A percentile compares a stretch with the other conserved stretches of the same genome.
These are phyloP conservation scores for Colletotrichum sp. DNA, from an alignment of 2,329 filamentous ascomycete genomes.

Conservation along the genomic window DNA sequence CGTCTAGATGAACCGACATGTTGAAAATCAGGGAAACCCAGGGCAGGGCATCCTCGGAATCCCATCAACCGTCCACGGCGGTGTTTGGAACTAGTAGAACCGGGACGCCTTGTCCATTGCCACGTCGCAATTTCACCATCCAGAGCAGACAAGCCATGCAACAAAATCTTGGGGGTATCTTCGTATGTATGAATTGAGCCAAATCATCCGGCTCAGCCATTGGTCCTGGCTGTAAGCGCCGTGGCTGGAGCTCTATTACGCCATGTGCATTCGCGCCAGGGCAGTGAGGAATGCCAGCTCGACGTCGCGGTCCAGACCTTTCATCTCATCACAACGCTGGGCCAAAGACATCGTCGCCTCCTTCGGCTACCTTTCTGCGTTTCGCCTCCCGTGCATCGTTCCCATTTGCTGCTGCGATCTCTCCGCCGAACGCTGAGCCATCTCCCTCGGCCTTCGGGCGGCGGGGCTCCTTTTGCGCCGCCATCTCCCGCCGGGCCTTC, in stretches of 20 bases:
- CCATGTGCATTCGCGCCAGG: not conserved
- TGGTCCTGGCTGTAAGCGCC: not conserved
- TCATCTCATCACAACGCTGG: not conserved
- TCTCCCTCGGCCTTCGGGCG: conserved; percentile 40
- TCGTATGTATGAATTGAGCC: conserved; percentile 1
- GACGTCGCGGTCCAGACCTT: not conserved
- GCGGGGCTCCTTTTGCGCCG: conserved; percentile 47
- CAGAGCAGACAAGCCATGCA: not conserved
- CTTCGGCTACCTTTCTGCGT: conserved; percentile 46
- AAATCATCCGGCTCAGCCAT: not conserved
- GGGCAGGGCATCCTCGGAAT: not conserved
- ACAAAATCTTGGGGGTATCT: not conserved
- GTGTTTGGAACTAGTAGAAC: not conserved
- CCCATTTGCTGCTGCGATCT: conserved; percentile 11
- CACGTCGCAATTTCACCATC: not conserved
- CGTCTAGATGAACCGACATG: not conserved
- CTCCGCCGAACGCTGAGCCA: conserved; percentile 50
- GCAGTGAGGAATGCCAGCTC: not conserved
- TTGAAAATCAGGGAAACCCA: not conserved
- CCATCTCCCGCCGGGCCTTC: conserved; percentile 63
- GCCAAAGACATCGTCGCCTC: conserved; percentile 53
- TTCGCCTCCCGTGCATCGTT: conserved; percentile 44
- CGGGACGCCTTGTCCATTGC: not conserved
- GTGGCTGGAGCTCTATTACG: not conserved
- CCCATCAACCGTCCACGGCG: not conserved